Evolutionary conservation across 768 basidiomycete species (phyloP), one percentile per base, ranked within the genome.

Genomic region (Boletus rubropictus): DNA sequence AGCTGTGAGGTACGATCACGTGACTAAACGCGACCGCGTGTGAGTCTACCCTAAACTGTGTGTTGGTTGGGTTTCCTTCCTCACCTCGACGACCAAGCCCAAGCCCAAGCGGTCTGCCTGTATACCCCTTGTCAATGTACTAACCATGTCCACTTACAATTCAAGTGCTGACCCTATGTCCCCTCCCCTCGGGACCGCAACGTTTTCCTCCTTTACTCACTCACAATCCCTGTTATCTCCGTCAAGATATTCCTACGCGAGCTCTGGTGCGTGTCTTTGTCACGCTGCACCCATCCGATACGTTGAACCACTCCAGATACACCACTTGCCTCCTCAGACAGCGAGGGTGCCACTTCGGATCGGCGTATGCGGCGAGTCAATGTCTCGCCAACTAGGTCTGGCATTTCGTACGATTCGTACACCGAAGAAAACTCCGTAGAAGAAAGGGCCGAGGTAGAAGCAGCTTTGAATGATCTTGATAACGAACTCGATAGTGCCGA

Each of bases 401-500:
- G 58, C 46, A 7, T 12, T 27, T 58, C 55, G 25, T 58, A 74
- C 42, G 75, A 85, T 57, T 77, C 80, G 3, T 77, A 85, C 56
- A 76, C 80, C 34, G 87, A 77, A 49, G 76, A 74, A 51, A 62
- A 76, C 51, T 78, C 76, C 1, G 46, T 73, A 17, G 64, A 66
- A 54, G 76, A 77, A 42, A 62, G 59, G 9, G 71, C 66, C 7
- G 73, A 88, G 61, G 84, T 89, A 15, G 84, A 88, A 62, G 80
- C 78, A 17, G 74, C 80, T 14, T 74, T 89, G 39, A 80, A 72
- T 37, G 73, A 76, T 45, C 66, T 89, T 18, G 86, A 89, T 50
- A 69, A 86, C 35, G 81, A 88, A 45, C 60, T 87, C 24, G 77
- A 81, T 46, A 72, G 77, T 36, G 76, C 82, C 0, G 82, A 88